These are phyloP conservation scores for Globisporangium canariense DNA, from an alignment of 352 stramenopile species.

Conservation along the genomic window DNA sequence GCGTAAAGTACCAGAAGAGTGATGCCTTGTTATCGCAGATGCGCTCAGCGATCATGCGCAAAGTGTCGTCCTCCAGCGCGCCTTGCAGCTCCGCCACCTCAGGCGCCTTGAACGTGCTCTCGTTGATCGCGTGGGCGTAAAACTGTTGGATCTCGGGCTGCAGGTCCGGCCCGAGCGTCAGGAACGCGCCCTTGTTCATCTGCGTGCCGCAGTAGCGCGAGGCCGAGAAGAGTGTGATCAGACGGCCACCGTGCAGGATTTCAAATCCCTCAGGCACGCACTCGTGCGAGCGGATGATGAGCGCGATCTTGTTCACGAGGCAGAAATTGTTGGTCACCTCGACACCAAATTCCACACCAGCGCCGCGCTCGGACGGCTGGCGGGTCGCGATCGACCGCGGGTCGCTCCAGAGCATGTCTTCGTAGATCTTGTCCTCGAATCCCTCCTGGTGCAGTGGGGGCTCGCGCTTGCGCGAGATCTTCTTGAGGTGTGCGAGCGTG, in stretches of 20 bases:
- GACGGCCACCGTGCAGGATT: constrained; percentile 81
- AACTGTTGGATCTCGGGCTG: constrained; percentile 94
- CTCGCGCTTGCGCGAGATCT: constrained; percentile 90
- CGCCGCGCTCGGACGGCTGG: constrained; percentile 83
- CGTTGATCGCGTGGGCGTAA: constrained; percentile 86
- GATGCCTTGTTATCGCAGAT: constrained; percentile 91
- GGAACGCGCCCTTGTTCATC: constrained; percentile 92
- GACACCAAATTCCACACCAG: constrained; percentile 91
- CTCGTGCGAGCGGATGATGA: constrained; percentile 93
- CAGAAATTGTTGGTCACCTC: constrained; percentile 94
- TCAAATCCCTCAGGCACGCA: constrained; percentile 92
- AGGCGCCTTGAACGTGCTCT: constrained; percentile 69
- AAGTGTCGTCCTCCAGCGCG: constrained; percentile 82
- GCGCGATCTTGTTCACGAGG: constrained; percentile 88
- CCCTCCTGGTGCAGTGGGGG: constrained; percentile 83
- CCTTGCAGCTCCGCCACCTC: constrained; percentile 74
- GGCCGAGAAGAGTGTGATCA: constrained; percentile 92
- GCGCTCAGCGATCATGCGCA: constrained; percentile 93
- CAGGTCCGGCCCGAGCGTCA: constrained; percentile 88
- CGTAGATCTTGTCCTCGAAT: constrained; percentile 92
- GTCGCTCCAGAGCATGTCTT: constrained; percentile 93
- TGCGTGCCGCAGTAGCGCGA: constrained; percentile 91
- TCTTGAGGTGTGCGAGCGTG: constrained; percentile 86
- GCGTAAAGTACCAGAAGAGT: constrained; percentile 93
- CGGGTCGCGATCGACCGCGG: constrained; percentile 72